A percentile compares a stretch with the other conserved stretches of the same genome.
Conservation (phyloP, 768 basidiomycete genomes). For the Auriscalpium vulgare region DNA sequence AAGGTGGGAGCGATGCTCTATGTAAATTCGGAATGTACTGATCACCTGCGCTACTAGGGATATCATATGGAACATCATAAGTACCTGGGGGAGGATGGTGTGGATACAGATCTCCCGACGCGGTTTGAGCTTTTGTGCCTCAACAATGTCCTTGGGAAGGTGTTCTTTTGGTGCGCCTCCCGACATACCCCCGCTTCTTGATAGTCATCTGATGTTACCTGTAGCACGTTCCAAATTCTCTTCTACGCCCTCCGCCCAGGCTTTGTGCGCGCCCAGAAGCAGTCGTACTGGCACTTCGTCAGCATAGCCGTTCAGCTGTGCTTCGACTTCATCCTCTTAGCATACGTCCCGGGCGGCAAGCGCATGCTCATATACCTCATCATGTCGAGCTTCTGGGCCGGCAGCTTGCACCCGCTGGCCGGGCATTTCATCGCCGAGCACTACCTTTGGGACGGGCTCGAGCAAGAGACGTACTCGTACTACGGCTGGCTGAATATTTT, state of each 20-base stretch:
- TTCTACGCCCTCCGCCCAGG: conserved; percentile 97
- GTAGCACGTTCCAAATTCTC: conserved; percentile 91
- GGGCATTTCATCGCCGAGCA: conserved; percentile 98
- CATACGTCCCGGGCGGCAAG: conserved; percentile 28
- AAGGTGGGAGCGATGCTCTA: conserved; percentile 45
- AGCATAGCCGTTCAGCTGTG: conserved; percentile 64
- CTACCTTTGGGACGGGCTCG: conserved; percentile 86
- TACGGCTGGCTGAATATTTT: conserved; percentile 87
- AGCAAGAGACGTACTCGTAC: conserved; percentile 96
- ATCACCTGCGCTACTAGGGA: conserved; percentile 33
- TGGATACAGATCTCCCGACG: conserved; percentile 94
- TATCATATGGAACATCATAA: conserved; percentile 98
- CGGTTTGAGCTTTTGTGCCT: conserved; percentile 74
- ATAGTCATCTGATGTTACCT: neutral
- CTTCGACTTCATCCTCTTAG: conserved; percentile 66
- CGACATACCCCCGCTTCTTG: neutral
- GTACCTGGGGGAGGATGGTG: conserved; percentile 88
- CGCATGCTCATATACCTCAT: conserved; percentile 72
- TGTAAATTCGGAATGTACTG: neutral
- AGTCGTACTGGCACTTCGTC: conserved; percentile 78
- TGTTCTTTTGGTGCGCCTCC: conserved; percentile 78
- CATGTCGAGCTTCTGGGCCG: conserved; percentile 91
- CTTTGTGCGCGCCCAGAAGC: conserved; percentile 76
- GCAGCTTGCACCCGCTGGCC: conserved; percentile 90
- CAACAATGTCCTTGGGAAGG: conserved; percentile 95